Conservation (phyloP, 1,284 basidiomycete species). For the Xerocomus amazonicus region DNA sequence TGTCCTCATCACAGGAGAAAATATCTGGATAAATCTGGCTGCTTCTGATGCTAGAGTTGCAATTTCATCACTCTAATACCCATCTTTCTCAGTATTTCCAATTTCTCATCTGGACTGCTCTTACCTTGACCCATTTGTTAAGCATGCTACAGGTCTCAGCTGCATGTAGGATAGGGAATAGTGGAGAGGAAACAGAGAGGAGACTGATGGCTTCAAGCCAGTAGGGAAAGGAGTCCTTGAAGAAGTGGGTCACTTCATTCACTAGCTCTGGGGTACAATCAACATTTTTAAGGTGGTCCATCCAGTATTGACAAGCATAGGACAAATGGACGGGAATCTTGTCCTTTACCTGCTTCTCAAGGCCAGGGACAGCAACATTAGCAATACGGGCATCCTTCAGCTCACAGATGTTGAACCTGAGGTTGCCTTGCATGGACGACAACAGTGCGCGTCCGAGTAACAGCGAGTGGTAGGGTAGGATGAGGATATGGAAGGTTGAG, state of each 20-base stretch:
- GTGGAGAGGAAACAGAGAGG: not conserved
- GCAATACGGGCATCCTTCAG: not conserved
- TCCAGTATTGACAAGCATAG: constrained; percentile 12
- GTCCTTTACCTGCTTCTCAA: not conserved
- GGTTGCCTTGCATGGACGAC: not conserved
- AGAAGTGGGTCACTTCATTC: too few relatives aligned
- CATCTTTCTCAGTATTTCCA: not conserved
- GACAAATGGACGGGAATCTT: constrained; percentile 2
- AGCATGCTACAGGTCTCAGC: constrained; percentile 1
- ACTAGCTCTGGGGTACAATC: not conserved
- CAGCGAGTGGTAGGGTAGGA: not conserved
- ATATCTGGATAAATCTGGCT: not conserved
- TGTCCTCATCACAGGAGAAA: not conserved
- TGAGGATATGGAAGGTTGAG: not conserved
- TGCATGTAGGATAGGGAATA: not conserved
- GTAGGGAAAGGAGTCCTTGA: too few relatives aligned
- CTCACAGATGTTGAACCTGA: constrained; percentile 10
- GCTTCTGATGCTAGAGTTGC: not conserved
- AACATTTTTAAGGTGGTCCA: constrained; percentile 1
- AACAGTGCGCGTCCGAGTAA: not conserved
- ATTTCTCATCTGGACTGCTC: not conserved
- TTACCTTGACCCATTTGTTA: not conserved
- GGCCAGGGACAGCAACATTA: not conserved
- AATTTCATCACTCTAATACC: not conserved
- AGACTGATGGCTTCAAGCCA: too few relatives aligned